A percentile compares a stretch with the other conserved stretches of the same genome.
Evolutionary conservation across 148 eudicot species (phyloP).

Genomic region (Rhododendron williamsianum): DNA sequence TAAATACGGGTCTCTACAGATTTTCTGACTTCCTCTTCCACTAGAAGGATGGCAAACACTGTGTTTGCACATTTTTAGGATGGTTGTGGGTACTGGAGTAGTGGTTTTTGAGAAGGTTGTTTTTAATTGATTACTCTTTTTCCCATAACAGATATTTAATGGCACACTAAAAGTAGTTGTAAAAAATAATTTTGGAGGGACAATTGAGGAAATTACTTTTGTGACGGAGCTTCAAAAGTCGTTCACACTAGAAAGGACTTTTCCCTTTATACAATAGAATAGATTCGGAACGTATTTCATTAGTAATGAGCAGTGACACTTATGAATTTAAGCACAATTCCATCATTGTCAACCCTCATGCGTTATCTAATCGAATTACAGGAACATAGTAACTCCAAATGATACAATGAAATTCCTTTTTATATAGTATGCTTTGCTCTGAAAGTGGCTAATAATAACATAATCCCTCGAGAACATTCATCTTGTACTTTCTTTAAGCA

Average conservation of each 20-base stretch:
- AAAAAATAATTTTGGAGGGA: too few species aligned
- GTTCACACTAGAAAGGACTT: too few species aligned
- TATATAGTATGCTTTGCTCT: neutral
- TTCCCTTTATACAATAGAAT: too few species aligned
- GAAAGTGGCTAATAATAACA: neutral
- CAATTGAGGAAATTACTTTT: too few species aligned
- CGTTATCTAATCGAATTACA: neutral
- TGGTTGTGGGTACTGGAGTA: too few species aligned
- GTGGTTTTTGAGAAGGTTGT: too few species aligned
- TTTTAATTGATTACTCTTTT: too few species aligned
- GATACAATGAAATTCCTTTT: neutral
- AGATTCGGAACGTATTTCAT: neutral
- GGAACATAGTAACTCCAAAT: neutral
- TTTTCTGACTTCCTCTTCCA: neutral
- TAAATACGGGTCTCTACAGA: too few species aligned
- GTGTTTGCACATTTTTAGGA: too few species aligned
- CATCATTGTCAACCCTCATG: neutral
- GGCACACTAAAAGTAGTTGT: too few species aligned
- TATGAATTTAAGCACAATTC: neutral
- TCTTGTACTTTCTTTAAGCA: neutral
- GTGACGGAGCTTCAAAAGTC: too few species aligned
- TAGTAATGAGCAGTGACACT: neutral
- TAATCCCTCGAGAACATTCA: neutral
- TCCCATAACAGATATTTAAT: too few species aligned
- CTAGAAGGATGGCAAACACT: neutral